Conservation (phyloP, 352 stramenopile genomes). For the Nothophytophthora sp. region DNA sequence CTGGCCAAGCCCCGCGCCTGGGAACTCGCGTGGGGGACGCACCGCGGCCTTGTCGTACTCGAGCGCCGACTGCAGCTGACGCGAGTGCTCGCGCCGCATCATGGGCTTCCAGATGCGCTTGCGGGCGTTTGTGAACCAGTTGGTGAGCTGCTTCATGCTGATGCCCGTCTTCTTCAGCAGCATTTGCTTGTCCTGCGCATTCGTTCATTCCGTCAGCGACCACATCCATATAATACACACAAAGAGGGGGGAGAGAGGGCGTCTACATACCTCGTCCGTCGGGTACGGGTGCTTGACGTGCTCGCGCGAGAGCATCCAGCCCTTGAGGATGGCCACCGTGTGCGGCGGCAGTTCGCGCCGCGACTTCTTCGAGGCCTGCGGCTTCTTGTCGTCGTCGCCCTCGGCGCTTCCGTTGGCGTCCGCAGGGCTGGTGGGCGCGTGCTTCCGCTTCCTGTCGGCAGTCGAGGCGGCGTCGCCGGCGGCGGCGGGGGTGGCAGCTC, state of each 20-base stretch:
- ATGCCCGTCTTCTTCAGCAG: conserved; percentile 89
- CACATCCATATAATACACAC: no score
- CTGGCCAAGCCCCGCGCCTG: conserved; percentile 24
- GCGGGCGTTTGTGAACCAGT: conserved; percentile 90
- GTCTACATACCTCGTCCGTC: conserved; percentile 67
- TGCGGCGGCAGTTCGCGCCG: conserved; percentile 80
- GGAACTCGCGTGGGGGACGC: conserved; percentile 34
- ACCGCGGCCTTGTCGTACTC: conserved; percentile 63
- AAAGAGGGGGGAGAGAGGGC: no score
- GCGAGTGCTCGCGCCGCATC: conserved; percentile 84
- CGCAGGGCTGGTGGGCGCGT: conserved; percentile 23
- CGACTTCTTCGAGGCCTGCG: conserved; percentile 69
- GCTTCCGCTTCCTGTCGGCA: conserved; percentile 28
- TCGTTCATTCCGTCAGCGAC: conserved; percentile 11
- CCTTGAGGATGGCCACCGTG: conserved; percentile 85
- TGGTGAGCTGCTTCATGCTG: conserved; percentile 92
- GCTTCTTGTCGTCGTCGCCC: conserved; percentile 42
- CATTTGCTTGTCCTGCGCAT: conserved; percentile 84
- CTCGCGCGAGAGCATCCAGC: conserved; percentile 89
- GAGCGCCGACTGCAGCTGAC: conserved; percentile 71
- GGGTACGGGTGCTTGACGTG: conserved; percentile 91
- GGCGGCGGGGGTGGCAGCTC: neutral
- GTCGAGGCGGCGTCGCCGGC: conserved; percentile 11
- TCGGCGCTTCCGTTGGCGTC: conserved; percentile 27
- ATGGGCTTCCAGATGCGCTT: conserved; percentile 92